A percentile compares a stretch with the other conserved stretches of the same genome.
Conservation (phyloP, 2,329 filamentous ascomycete species). For the Cryphonectria naterciae region DNA sequence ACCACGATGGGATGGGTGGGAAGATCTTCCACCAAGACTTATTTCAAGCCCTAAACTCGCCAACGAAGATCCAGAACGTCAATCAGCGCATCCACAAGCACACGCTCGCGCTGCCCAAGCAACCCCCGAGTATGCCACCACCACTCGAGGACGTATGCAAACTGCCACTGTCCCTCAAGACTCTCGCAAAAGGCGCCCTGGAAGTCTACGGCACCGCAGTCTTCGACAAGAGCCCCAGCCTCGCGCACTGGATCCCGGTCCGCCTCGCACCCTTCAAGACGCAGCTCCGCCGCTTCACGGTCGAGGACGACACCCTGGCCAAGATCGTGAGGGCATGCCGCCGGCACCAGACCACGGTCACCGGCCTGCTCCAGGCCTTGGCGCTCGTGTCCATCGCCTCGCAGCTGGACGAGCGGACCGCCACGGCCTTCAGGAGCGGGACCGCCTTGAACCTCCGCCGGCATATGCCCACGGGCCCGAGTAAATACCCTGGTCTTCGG, state of each 20-base stretch:
- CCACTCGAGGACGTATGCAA: conserved; percentile 34
- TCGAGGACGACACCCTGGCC: conserved; percentile 28
- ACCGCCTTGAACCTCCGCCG: conserved; percentile 35
- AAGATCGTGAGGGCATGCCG: conserved; percentile 32
- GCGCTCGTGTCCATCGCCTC: conserved; percentile 32
- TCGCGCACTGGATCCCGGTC: conserved; percentile 33
- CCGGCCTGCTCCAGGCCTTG: conserved; percentile 37
- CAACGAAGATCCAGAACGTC: neutral
- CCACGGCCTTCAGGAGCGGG: neutral
- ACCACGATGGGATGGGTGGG: conserved; percentile 37
- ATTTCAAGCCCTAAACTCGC: conserved; percentile 35
- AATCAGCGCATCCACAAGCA: conserved; percentile 21
- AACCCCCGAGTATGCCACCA: conserved; percentile 31
- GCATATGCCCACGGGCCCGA: conserved; percentile 26
- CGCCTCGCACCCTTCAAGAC: conserved; percentile 31
- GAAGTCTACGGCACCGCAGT: conserved; percentile 31
- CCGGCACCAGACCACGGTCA: conserved; percentile 37
- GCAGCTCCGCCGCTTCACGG: conserved; percentile 30
- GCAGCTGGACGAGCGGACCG: conserved; percentile 24
- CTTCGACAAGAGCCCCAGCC: conserved; percentile 21
- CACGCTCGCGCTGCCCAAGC: conserved; percentile 13
- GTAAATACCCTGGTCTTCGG: conserved; percentile 13
- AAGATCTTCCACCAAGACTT: conserved; percentile 40
- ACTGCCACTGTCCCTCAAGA: conserved; percentile 31
- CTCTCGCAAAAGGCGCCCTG: conserved; percentile 30